Conservation (phyloP, 2,329 filamentous ascomycete genomes). For the Elsinoe batatas region DNA sequence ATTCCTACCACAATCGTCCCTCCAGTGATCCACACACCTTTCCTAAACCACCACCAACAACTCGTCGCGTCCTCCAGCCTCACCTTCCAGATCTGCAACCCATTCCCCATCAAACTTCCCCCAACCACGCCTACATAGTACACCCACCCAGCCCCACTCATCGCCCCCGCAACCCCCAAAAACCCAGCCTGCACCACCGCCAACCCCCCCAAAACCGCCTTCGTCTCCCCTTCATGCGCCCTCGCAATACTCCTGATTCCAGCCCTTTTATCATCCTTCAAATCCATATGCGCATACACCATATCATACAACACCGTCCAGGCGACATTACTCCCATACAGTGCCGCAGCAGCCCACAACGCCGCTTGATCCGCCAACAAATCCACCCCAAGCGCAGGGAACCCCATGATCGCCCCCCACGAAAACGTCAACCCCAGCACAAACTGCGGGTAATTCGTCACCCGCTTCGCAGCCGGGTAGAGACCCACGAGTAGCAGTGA, state of each 20-base stretch:
- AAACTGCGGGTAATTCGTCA: constrained; percentile 80
- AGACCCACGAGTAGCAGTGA: constrained; percentile 61
- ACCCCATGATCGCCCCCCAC: constrained; percentile 83
- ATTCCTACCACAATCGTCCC: constrained; percentile 49
- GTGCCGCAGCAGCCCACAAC: constrained; percentile 53
- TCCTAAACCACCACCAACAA: constrained; percentile 57
- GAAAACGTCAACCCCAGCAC: constrained; percentile 78
- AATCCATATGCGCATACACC: constrained; percentile 89
- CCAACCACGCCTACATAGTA: constrained; percentile 51
- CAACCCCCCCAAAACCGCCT: constrained; percentile 61
- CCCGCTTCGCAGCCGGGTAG: constrained; percentile 75
- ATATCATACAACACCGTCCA: constrained; percentile 89
- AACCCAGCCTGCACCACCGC: constrained; percentile 60
- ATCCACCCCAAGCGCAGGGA: constrained; percentile 71
- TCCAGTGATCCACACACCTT: constrained; percentile 52
- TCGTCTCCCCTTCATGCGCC: constrained; percentile 67
- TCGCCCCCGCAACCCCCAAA: constrained; percentile 58
- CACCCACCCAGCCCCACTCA: constrained; percentile 48
- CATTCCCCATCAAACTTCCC: constrained; percentile 44
- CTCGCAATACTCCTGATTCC: constrained; percentile 84
- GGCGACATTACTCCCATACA: constrained; percentile 70
- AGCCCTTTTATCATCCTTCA: constrained; percentile 73
- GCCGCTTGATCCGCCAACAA: constrained; percentile 55
- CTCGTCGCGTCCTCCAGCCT: constrained; percentile 46
- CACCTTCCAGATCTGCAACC: constrained; percentile 50